These are phyloP conservation scores for Penicillium lagena DNA, from an alignment of 495 filamentous ascomycete species.

Conservation along the genomic window DNA sequence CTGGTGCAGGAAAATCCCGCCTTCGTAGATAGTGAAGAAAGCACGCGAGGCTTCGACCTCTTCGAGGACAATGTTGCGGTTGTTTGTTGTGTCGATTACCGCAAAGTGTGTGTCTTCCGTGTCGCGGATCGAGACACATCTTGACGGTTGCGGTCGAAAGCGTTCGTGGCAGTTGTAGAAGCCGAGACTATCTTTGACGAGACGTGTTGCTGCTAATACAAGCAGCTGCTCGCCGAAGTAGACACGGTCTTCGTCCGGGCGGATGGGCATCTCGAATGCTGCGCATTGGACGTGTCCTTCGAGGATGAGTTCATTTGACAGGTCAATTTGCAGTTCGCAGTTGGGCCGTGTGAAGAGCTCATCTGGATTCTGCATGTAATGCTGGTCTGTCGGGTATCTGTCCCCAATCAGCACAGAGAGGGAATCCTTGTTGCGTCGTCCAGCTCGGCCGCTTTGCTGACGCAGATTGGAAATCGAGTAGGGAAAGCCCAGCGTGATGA, in stretches of 20 bases:
- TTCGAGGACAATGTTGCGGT: slow-evolving; percentile 80
- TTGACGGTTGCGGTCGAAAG: slow-evolving; percentile 79
- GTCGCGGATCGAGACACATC: slow-evolving; percentile 83
- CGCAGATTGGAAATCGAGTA: slow-evolving; percentile 91
- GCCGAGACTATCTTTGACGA: slow-evolving; percentile 65
- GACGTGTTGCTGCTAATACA: slow-evolving; percentile 65
- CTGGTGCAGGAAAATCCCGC: slow-evolving; percentile 95
- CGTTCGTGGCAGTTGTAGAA: slow-evolving; percentile 88
- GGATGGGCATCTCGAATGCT: slow-evolving; percentile 90
- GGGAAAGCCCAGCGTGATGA: slow-evolving; percentile 89
- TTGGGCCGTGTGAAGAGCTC: slow-evolving; percentile 96
- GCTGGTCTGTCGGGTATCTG: slow-evolving; percentile 85
- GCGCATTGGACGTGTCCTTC: slow-evolving; percentile 97
- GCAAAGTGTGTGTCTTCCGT: slow-evolving; percentile 91
- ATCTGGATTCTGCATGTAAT: slow-evolving; percentile 93
- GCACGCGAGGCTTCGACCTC: slow-evolving; percentile 93
- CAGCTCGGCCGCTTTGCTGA: slow-evolving; percentile 92
- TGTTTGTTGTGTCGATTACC: slow-evolving; percentile 81
- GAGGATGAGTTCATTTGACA: slow-evolving; percentile 83
- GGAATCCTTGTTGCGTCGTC: slow-evolving; percentile 89
- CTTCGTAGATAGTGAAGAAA: slow-evolving; percentile 94
- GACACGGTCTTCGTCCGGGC: slow-evolving; percentile 59
- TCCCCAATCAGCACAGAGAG: slow-evolving; percentile 90
- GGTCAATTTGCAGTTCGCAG: slow-evolving; percentile 78
- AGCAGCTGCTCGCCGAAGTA: slow-evolving; percentile 78